Base-by-base conservation (phyloP, 495 filamentous ascomycete genomes). In the Aspergillus carlsbadensis region DNA sequence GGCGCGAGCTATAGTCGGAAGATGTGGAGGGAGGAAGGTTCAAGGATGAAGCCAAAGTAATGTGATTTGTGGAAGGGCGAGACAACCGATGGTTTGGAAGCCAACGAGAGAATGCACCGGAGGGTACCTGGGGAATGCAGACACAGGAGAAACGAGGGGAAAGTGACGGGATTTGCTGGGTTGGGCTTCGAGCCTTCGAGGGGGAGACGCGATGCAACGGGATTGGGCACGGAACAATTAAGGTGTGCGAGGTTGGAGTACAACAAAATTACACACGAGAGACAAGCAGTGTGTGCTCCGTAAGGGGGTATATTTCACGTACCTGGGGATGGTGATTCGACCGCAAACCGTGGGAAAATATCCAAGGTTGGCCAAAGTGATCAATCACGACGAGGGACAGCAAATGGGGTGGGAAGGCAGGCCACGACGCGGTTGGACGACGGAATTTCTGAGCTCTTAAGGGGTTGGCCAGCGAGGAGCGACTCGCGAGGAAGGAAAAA, bases 301-400 rank as follows among this genome's bases (percentile, higher is more conserved):
- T 40, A 58, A 54, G 51, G 47, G 49, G 46, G 48, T 54, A 56
- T 39, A 36, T 24, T 54, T 35, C 33, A 66, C 63, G 52, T 66
- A 66, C 64, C 64, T 66, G 36, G 59, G n/a, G 53, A 56, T 56
- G 52, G 39, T 64, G 61, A 67, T 67, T 67, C 57, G 65, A 58
- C 54, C 51, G 48, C 57, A 61, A 31, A 67, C 54, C 57, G 59
- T 64, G 65, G 65, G 20, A 29, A 59, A 60, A 49, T 52, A 37
- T 44, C 48, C 22, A 46, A 48, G 31, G 44, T 58, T 35, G 46
- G 1, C 31, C 39, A 39, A 43, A 60, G 51, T 57, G 56, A 63
- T 63, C 61, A 64, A 66, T 63, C 59, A 65, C 65, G 55, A 64
- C 50, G 29, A 29, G 51, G 55, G 45, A 52, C 52, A 57, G 39